Conservation (phyloP, 1,284 basidiomycete species). For the Marasmius sp. region DNA sequence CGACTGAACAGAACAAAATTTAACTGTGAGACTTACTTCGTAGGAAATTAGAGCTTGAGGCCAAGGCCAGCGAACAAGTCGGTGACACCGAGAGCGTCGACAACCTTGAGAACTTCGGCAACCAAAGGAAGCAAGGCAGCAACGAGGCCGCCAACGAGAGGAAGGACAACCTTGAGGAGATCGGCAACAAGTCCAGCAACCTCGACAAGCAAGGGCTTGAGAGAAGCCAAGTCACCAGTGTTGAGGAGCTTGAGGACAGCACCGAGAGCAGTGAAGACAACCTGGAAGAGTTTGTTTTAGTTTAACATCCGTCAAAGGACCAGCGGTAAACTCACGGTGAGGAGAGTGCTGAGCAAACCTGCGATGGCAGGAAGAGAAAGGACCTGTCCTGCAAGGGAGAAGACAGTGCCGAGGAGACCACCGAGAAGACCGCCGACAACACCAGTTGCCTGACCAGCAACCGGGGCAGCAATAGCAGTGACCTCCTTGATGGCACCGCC, state of each 20-base stretch:
- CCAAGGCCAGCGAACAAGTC: constrained; percentile 13
- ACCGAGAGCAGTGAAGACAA: constrained; percentile 37
- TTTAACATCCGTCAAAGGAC: neutral
- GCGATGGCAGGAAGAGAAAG: constrained; percentile 29
- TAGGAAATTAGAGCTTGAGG: constrained; percentile 1
- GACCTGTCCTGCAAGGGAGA: constrained; percentile 35
- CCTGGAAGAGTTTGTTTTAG: constrained; percentile 4
- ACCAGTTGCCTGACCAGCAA: neutral
- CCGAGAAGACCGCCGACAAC: constrained; percentile 28
- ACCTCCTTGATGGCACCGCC: constrained; percentile 28
- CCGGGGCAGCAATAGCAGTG: constrained; percentile 15
- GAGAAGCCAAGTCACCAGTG: constrained; percentile 18
- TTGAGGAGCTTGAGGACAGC: constrained; percentile 33
- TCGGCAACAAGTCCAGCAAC: constrained; percentile 32
- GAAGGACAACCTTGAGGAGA: constrained; percentile 29
- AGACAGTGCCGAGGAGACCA: constrained; percentile 27
- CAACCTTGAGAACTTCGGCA: constrained; percentile 15
- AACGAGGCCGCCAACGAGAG: constrained; percentile 29
- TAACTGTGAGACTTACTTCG: neutral
- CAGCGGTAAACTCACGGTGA: constrained; percentile 10
- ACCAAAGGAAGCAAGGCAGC: constrained; percentile 17
- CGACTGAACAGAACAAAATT: neutral
- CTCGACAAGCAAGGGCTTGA: constrained; percentile 25
- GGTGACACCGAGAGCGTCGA: constrained; percentile 15
- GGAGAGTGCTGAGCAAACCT: constrained; percentile 15